Evolutionary conservation across 208 protist species (phyloP), one percentile per base, ranked within the genome.

Genomic region (Wallacemonas sp.): DNA sequence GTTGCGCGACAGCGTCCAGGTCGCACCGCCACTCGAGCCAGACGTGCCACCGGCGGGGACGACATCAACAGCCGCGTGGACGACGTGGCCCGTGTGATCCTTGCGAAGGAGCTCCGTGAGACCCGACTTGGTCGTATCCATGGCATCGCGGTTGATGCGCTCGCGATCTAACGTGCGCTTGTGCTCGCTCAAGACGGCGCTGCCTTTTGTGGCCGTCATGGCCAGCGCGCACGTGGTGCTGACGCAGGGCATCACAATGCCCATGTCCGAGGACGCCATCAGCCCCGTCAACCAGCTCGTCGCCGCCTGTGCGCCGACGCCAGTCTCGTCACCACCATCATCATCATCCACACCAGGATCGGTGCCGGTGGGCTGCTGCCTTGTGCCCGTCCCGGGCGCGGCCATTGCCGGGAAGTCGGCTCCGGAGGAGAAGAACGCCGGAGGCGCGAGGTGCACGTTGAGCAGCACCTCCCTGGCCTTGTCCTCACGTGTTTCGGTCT

Each of bases 181-280:
- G 36, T 90, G 71, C 36, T 78, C 73, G 16, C 56, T 33, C 46
- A 95, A 69, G 17, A 75, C 74, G 1, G 66, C 65, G 47, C 89
- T 95, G 26, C 89, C 89, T 21, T 78, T 79, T 8, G 56, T 43
- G 14, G 89, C 89, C 36, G 44, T 70, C 62, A 84, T 52, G 34
- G 76, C 81, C 17, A 95, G 54, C 0, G 71, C 49, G 63, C 83
- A 88, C 9, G 52, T 54, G 32, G 68, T 16, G 65, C 73, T 86
- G 14, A 90, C 85, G 0, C 90, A 77, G 5, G 89, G 89, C 17
- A 95, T 48, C 26, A 95, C 85, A 61, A 95, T 92, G 55, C 84
- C 78, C n/a, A 72, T 61, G n/a, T 82, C 72, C 1, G 69, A 60
- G 19, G 23, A 77, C n/a, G 32, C 68, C 24, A 68, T 43, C 17